Evolutionary conservation across 106 monocot genomes (phyloP).

Genomic region (Amphibolis antarctica): DNA sequence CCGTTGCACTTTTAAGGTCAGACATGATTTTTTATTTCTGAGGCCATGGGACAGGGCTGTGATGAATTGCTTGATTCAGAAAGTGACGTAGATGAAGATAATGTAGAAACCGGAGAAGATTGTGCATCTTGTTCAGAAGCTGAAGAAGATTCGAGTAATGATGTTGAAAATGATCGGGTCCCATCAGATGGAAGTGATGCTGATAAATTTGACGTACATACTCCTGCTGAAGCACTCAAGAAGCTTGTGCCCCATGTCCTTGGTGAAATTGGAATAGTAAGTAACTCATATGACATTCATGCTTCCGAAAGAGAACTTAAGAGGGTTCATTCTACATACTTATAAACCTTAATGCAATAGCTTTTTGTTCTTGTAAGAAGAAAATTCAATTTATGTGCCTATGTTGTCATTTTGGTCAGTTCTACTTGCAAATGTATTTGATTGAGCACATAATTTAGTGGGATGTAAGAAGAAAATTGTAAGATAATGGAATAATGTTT

Average conservation of each 20-base stretch:
- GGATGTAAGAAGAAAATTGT: background rate
- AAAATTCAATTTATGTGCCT: too few species aligned
- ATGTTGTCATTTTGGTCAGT: background rate
- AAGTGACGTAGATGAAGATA: conserved; percentile 63
- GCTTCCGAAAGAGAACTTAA: background rate
- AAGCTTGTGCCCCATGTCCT: conserved; percentile 53
- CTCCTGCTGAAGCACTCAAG: conserved; percentile 50
- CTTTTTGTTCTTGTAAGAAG: too few species aligned
- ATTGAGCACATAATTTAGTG: background rate
- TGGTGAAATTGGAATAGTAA: conserved; percentile 66
- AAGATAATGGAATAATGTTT: conserved; percentile 21
- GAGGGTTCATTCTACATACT: too few species aligned
- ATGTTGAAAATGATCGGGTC: conserved; percentile 56
- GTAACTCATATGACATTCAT: background rate
- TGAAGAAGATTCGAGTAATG: conserved; percentile 61
- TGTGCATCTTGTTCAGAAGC: conserved; percentile 49
- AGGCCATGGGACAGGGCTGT: conserved; percentile 40
- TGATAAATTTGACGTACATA: conserved; percentile 32
- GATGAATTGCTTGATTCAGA: conserved; percentile 48
- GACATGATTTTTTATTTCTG: background rate
- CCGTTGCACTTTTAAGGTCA: too few species aligned
- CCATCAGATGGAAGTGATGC: conserved; percentile 64
- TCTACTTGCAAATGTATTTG: background rate
- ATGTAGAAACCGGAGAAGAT: conserved; percentile 59
- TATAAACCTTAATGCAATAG: too few species aligned